phyloP scores from a whole-genome alignment of 73 alveolate species.

The Paramecium pentaurelia region DNA sequence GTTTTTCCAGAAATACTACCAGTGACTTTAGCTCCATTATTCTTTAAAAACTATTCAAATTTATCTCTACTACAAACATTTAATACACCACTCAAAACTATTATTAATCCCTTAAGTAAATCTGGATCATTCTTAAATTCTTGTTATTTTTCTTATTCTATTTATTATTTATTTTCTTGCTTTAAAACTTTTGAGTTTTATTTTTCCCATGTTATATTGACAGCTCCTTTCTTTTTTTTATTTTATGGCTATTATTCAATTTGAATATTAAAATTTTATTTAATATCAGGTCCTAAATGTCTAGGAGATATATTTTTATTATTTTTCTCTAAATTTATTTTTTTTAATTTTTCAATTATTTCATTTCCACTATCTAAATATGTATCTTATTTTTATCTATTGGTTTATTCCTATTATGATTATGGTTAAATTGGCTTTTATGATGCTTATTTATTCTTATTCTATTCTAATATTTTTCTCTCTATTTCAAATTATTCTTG shows the following conservation, averaged over 20 bases:
- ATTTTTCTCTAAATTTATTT: not conserved
- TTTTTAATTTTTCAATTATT: not conserved
- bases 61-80: constrained; percentile 64
- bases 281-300: not conserved
- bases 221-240: not conserved
- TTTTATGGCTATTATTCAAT: not conserved
- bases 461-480: not conserved
- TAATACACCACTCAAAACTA: constrained; percentile 91
- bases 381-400: not conserved
- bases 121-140: not conserved
- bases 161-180: too few species aligned
- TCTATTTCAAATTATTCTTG: constrained; percentile 2
- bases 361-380: not conserved
- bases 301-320: not conserved
- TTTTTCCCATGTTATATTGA: not conserved
- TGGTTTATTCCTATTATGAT: not conserved
- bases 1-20: constrained; percentile 90
- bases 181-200: not conserved
- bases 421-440: not conserved
- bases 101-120: constrained; percentile 76
- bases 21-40: constrained; percentile 79
- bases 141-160: not conserved
- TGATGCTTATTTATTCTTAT: not conserved
- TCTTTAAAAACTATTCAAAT: constrained; percentile 56
- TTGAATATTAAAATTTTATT: not conserved